Evolutionary conservation across 2,329 filamentous ascomycete genomes (phyloP).

Genomic region (Macroventuria anomochaeta): DNA sequence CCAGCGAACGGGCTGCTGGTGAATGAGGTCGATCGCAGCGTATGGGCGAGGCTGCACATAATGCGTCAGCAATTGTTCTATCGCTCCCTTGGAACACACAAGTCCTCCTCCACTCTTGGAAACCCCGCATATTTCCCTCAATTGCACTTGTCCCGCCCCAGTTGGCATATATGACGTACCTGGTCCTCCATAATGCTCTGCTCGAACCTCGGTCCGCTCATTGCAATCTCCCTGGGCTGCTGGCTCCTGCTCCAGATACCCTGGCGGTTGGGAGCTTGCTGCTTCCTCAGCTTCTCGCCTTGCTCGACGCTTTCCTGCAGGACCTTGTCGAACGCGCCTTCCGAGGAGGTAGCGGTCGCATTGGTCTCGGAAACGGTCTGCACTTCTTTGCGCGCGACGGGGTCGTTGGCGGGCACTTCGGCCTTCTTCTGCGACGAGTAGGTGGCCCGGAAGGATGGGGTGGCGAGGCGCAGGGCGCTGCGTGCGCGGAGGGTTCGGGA

Average conservation of each 20-base stretch:
- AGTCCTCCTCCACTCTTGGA: neutral
- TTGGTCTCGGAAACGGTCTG: slow-evolving; percentile 67
- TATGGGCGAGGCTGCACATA: slow-evolving; percentile 76
- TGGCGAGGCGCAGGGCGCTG: slow-evolving; percentile 34
- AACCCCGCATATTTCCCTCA: neutral
- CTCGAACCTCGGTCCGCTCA: slow-evolving; percentile 95
- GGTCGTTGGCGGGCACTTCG: slow-evolving; percentile 71
- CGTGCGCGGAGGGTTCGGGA: slow-evolving; percentile 37
- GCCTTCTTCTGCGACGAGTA: slow-evolving; percentile 32
- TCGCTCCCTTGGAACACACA: neutral
- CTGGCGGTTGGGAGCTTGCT: slow-evolving; percentile 86
- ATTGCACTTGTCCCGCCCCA: neutral
- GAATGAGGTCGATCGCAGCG: slow-evolving; percentile 93
- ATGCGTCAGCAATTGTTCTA: neutral
- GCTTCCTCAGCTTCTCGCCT: slow-evolving; percentile 63
- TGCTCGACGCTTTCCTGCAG: slow-evolving; percentile 62
- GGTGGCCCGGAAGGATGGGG: slow-evolving; percentile 32
- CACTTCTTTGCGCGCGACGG: slow-evolving; percentile 56
- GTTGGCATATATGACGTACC: slow-evolving; percentile 62
- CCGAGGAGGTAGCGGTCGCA: slow-evolving; percentile 60
- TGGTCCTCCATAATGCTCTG: slow-evolving; percentile 93
- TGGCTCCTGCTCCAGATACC: slow-evolving; percentile 87
- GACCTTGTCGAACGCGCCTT: slow-evolving; percentile 57
- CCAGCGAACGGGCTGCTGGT: slow-evolving; percentile 94
- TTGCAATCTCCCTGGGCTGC: slow-evolving; percentile 78